These are phyloP conservation scores for Parathielavia hyrcaniae DNA, from an alignment of 495 filamentous ascomycete genomes.

Conservation along the genomic window DNA sequence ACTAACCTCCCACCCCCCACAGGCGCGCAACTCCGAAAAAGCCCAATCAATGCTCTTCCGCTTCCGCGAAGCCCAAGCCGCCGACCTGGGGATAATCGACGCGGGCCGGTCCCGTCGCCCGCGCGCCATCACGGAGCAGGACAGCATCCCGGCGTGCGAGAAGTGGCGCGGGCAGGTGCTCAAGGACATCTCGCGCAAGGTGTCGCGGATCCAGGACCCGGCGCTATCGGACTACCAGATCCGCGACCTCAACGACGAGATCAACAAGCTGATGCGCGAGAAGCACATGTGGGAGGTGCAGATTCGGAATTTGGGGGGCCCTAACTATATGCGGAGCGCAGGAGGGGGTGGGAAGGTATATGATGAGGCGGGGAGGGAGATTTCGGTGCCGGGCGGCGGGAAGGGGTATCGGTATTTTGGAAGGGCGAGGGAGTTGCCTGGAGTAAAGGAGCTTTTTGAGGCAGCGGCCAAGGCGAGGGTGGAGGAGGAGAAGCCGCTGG, in stretches of 20 bases:
- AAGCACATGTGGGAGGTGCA: conserved; percentile 98
- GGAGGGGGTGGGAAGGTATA: conserved; percentile 68
- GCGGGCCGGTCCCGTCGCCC: conserved; percentile 83
- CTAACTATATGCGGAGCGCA: conserved; percentile 97
- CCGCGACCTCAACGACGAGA: conserved; percentile 96
- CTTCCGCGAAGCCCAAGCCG: conserved; percentile 96
- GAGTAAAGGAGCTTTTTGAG: conserved; percentile 96
- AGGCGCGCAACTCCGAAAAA: conserved; percentile 84
- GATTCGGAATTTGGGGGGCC: conserved; percentile 86
- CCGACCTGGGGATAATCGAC: conserved; percentile 93
- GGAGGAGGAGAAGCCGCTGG: conserved; percentile 53
- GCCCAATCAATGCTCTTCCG: conserved; percentile 99
- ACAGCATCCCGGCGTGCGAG: conserved; percentile 79
- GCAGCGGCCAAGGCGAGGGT: conserved; percentile 52
- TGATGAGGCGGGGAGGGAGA: conserved; percentile 87
- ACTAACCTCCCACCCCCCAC: conserved; percentile 11
- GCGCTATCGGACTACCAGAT: conserved; percentile 92
- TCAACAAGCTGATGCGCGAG: conserved; percentile 98
- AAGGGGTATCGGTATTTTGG: conserved; percentile 87
- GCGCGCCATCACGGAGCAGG: conserved; percentile 78
- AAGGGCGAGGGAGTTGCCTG: conserved; percentile 80
- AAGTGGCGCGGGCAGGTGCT: conserved; percentile 98
- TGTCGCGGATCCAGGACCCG: conserved; percentile 86
- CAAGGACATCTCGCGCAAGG: conserved; percentile 94
- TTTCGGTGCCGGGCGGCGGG: conserved; percentile 80